Percentiles rank a stretch among this genome's conserved stretches.
Evolutionary conservation across 768 basidiomycete species (phyloP).

Genomic region (Aureoboletus auriporus): DNA sequence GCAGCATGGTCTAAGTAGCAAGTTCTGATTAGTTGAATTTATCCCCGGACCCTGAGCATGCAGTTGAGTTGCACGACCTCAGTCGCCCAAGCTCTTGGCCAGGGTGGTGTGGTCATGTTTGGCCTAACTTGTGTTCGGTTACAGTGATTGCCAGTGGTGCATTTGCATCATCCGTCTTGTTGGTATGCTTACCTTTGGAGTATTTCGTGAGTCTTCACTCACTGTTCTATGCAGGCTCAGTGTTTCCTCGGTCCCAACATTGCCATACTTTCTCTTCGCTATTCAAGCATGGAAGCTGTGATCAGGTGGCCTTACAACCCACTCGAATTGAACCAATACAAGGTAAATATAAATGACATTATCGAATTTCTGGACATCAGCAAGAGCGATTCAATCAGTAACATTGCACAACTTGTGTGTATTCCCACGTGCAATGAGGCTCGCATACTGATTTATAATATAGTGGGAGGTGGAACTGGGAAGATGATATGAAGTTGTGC

Average conservation of each 20-base stretch:
- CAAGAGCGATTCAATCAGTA: too few species aligned
- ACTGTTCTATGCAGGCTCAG: constrained; percentile 8
- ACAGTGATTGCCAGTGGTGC: too few species aligned
- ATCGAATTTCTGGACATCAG: constrained; percentile 13
- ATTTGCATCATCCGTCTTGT: not conserved
- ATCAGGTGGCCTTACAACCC: constrained; percentile 21
- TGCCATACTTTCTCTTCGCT: not conserved
- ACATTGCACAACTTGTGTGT: too few species aligned
- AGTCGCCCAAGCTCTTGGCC: constrained; percentile 12
- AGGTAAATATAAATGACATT: constrained; percentile 23
- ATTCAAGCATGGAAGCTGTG: constrained; percentile 13
- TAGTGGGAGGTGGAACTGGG: not conserved
- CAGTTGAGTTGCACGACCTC: constrained; percentile 7
- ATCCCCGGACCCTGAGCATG: constrained; percentile 11
- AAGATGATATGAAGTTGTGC: not conserved
- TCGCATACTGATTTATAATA: too few species aligned
- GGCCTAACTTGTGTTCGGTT: too few species aligned
- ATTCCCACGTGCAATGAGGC: too few species aligned
- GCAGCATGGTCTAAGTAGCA: not conserved
- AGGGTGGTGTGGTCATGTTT: constrained; percentile 8
- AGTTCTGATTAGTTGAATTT: not conserved
- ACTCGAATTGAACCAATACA: constrained; percentile 20
- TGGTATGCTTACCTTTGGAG: not conserved
- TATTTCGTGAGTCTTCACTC: constrained; percentile 8
- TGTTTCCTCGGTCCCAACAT: constrained; percentile 19